Conservation (phyloP, 495 filamentous ascomycete species). For the Penicillium bialowiezense region DNA sequence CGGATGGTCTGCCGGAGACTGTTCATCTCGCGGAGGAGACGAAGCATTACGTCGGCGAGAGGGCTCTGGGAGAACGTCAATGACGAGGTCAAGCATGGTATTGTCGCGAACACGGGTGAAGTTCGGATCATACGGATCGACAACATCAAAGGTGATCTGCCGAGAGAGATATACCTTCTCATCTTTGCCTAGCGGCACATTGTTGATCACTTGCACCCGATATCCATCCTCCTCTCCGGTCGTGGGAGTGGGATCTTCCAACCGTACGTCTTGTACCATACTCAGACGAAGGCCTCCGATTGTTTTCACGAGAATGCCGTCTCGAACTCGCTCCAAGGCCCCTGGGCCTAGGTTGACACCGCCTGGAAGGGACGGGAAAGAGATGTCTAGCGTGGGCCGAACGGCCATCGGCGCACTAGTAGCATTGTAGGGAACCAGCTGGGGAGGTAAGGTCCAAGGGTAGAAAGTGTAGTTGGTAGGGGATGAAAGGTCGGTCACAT, state of each 20-base stretch:
- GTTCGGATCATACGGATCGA: constrained; percentile 71
- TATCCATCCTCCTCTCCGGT: constrained; percentile 45
- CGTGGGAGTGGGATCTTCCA: constrained; percentile 25
- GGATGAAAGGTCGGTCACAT: constrained; percentile 56
- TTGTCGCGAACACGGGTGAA: constrained; percentile 77
- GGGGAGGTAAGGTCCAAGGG: constrained; percentile 83
- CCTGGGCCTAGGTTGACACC: constrained; percentile 49
- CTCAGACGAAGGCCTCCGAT: constrained; percentile 76
- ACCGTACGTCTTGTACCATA: constrained; percentile 65
- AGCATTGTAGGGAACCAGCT: constrained; percentile 70
- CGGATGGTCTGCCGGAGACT: constrained; percentile 22
- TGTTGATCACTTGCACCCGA: constrained; percentile 74
- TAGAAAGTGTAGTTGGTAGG: constrained; percentile 81
- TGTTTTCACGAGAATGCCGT: constrained; percentile 76
- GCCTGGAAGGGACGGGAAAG: constrained; percentile 70
- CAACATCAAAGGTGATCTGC: constrained; percentile 68
- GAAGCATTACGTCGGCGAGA: constrained; percentile 39
- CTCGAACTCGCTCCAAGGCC: constrained; percentile 57
- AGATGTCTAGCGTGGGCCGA: constrained; percentile 70
- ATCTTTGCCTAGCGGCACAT: constrained; percentile 78
- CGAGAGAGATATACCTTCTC: constrained; percentile 84
- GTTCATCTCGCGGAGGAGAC: constrained; percentile 31
- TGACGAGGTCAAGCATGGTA: constrained; percentile 66
- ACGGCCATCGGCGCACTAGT: constrained; percentile 62
- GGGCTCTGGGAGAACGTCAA: constrained; percentile 52